phyloP scores from a whole-genome alignment of 306 rosid genomes.

The Potentilla sterilis region DNA sequence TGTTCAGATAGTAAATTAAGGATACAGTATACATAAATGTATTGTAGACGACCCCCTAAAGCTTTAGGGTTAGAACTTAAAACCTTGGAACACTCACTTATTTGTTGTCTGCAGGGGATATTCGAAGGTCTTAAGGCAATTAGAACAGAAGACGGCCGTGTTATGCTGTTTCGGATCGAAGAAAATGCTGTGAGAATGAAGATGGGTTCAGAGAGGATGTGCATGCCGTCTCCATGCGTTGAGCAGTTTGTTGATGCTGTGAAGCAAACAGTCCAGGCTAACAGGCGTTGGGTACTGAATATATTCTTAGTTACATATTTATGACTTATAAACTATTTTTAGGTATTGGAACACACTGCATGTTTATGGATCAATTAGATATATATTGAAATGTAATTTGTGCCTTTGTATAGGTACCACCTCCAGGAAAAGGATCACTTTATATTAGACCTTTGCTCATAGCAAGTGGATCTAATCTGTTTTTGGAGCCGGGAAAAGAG shows the following conservation, averaged over 20 bases:
- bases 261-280: slow-evolving; percentile 52
- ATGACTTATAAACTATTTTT: too few relatives aligned
- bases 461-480: slow-evolving; percentile 52
- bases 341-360: too few relatives aligned
- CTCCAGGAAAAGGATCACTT: slow-evolving; percentile 55
- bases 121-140: slow-evolving; percentile 67
- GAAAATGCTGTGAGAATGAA: slow-evolving; percentile 60
- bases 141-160: slow-evolving; percentile 47
- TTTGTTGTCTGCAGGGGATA: slow-evolving; percentile 43
- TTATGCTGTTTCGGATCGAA: slow-evolving; percentile 52
- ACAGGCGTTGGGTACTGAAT: slow-evolving; percentile 55
- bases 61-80: too few relatives aligned
- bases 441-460: slow-evolving; percentile 65
- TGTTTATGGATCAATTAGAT: too few relatives aligned
- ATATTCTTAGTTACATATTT: too few relatives aligned
- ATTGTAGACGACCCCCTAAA: too few relatives aligned
- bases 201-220: slow-evolving; percentile 62
- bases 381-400: too few relatives aligned
- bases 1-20: too few relatives aligned
- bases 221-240: slow-evolving; percentile 57
- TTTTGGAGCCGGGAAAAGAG: slow-evolving; percentile 46
- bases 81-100: too few relatives aligned
- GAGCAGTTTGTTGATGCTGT: slow-evolving; percentile 59
- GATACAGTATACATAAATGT: too few relatives aligned
- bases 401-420: slow-evolving; percentile 39